Evolutionary conservation across 2,329 filamentous ascomycete species (phyloP).

Genomic region (Coniella lustricola): DNA sequence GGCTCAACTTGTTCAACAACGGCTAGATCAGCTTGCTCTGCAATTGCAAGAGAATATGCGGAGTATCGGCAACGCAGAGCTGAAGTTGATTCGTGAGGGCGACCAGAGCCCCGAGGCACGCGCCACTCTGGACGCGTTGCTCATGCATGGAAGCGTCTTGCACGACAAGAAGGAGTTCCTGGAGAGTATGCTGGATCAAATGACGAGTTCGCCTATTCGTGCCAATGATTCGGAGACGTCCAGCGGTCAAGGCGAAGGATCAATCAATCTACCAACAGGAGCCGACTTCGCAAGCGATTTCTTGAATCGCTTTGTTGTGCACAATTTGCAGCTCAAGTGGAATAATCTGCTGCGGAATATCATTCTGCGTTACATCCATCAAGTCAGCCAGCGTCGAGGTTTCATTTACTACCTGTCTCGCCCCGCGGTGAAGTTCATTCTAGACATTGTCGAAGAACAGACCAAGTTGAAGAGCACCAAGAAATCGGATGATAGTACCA

Average conservation of each 20-base stretch:
- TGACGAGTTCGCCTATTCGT: constrained; percentile 29
- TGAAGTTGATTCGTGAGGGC: constrained; percentile 51
- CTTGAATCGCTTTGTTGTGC: constrained; percentile 95
- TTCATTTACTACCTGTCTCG: constrained; percentile 98
- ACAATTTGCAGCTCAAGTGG: constrained; percentile 98
- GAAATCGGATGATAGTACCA: constrained; percentile 18
- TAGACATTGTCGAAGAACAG: constrained; percentile 96
- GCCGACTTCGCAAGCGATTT: constrained; percentile 90
- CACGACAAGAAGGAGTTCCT: constrained; percentile 52
- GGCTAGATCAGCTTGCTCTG: constrained; percentile 68
- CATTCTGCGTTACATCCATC: constrained; percentile 92
- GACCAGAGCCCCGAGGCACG: constrained; percentile 43
- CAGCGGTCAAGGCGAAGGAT: constrained; percentile 47
- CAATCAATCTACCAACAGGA: constrained; percentile 60
- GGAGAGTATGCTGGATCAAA: constrained; percentile 49
- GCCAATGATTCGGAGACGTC: constrained; percentile 31
- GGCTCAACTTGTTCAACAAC: constrained; percentile 72
- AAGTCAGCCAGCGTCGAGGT: constrained; percentile 89
- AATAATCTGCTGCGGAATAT: constrained; percentile 95
- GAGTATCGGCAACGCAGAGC: constrained; percentile 67
- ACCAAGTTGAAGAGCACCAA: constrained; percentile 56
- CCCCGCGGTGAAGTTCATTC: constrained; percentile 92
- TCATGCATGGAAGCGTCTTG: constrained; percentile 47
- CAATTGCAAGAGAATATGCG: constrained; percentile 72
- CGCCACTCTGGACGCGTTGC: constrained; percentile 54